These are phyloP conservation scores for Magnaporthiopsis incrustans DNA, from an alignment of 2,329 filamentous ascomycete genomes.

Conservation along the genomic window DNA sequence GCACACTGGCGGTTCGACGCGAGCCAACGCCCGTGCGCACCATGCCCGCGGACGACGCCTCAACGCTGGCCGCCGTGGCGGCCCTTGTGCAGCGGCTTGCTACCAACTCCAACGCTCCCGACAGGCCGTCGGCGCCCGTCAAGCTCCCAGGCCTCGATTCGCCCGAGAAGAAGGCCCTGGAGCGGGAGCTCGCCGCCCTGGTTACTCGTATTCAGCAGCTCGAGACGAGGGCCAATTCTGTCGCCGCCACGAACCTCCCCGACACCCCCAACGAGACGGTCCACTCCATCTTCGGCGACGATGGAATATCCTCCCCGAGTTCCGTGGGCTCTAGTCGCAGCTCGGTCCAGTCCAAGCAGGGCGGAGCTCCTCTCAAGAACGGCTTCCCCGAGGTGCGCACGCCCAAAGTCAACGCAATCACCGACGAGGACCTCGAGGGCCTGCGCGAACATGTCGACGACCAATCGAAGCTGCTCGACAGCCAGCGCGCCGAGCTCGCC, in stretches of 20 bases:
- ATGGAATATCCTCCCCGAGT: slow-evolving; percentile 36
- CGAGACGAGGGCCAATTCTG: slow-evolving; percentile 64
- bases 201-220: slow-evolving; percentile 71
- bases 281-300: slow-evolving; percentile 55
- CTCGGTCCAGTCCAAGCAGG: slow-evolving; percentile 13
- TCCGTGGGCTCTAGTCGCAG: slow-evolving; percentile 30
- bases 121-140: slow-evolving; percentile 41
- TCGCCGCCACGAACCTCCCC: slow-evolving; percentile 54
- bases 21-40: slow-evolving; percentile 3
- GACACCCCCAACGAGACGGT: slow-evolving; percentile 73
- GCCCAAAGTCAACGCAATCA: slow-evolving; percentile 47
- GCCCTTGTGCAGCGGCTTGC: slow-evolving; percentile 23
- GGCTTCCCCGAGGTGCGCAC: slow-evolving; percentile 17
- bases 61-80: slow-evolving; percentile 20
- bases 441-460: slow-evolving; percentile 87
- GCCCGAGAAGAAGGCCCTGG: slow-evolving; percentile 68
- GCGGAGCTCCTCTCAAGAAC: slow-evolving; percentile 15
- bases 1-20: neutral
- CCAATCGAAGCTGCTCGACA: slow-evolving; percentile 85
- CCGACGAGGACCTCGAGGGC: slow-evolving; percentile 75
- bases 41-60: slow-evolving; percentile 23
- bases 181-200: slow-evolving; percentile 75
- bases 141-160: slow-evolving; percentile 70
- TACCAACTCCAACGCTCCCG: slow-evolving; percentile 15
- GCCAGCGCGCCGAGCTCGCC: slow-evolving; percentile 76